These are phyloP conservation scores for Phytophthora pini DNA, from an alignment of 352 stramenopile species.

Conservation along the genomic window DNA sequence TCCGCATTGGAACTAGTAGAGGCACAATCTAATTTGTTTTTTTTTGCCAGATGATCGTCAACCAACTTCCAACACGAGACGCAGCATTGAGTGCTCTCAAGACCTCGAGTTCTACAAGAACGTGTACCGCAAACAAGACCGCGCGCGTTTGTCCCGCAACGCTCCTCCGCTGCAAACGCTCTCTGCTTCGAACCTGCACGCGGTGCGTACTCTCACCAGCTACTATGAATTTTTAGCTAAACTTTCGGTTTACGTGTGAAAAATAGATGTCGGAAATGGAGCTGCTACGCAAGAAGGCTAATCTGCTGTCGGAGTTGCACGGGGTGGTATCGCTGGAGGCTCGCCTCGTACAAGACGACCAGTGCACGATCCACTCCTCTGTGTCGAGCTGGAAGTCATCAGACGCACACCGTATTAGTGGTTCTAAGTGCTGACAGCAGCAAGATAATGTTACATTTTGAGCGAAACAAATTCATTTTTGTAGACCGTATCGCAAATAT, in stretches of 20 bases:
- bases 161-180: slow-evolving; percentile 16
- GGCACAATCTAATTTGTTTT: too few relatives aligned
- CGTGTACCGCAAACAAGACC: slow-evolving; percentile 55
- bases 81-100: slow-evolving; percentile 46
- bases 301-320: slow-evolving; percentile 62
- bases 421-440: too few relatives aligned
- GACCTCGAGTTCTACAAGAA: slow-evolving; percentile 59
- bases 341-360: slow-evolving; percentile 61
- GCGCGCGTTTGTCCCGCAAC: slow-evolving; percentile 35
- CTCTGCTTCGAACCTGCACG: slow-evolving; percentile 37
- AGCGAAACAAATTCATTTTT: too few relatives aligned
- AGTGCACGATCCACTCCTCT: slow-evolving; percentile 69
- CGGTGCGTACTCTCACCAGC: slow-evolving; percentile 31
- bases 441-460: too few relatives aligned
- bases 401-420: not conserved
- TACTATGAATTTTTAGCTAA: not conserved
- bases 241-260: not conserved
- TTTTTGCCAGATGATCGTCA: slow-evolving; percentile 16
- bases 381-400: slow-evolving; percentile 79
- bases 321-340: slow-evolving; percentile 60
- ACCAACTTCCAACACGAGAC: slow-evolving; percentile 11
- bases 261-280: slow-evolving; percentile 58
- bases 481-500: too few relatives aligned
- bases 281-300: slow-evolving; percentile 59
- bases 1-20: too few relatives aligned